Evolutionary conservation across 257 asterid genomes (phyloP), one percentile per base, ranked within the genome.

Genomic region (Thymus quinquecostatus): DNA sequence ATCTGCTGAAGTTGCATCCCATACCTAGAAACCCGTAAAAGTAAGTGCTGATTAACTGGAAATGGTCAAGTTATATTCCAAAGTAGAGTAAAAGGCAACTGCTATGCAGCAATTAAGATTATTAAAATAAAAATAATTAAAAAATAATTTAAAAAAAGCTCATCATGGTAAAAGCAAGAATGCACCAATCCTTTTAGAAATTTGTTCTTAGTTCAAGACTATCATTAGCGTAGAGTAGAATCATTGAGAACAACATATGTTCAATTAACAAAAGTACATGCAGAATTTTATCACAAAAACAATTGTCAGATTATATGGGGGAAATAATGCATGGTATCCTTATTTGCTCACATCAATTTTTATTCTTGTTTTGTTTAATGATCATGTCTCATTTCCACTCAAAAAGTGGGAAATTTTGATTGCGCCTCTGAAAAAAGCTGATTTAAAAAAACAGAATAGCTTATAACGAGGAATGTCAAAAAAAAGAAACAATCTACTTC

Each of bases 1-100:
- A 74, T 91, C 99, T 27, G 91, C 47, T 32, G 99, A 76, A 76
- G 99, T 94, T 55, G 99, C 98, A 78, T 94, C 99, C 99, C 99
- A 94, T 21, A 94, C 97, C 99, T 94, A 75, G 29, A 79, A 78
- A 33, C 57, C 38, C 68, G 79, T 48, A 68, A 68, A 45, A 63
- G 59, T 4, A 71, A 63, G 62, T 56, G 77, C 62, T 48, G 21
- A 38, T 21, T 8, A 66, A 43, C 56, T 47, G 40, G 14, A 62
- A 33, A 47, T 10, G 2, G 2, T 14, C 28, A 44, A 13, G 34
- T 57, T 36, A 64, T 10, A 55, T 29, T 14, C 28, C 45, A 48
- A 3, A 76, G 7, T 38, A 30, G 43, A 44, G 28, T 44, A 64
- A 10, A 58, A 61, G 6, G 6, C 29, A n/a, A 61, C 10, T 58